phyloP scores from a whole-genome alignment of 2,329 filamentous ascomycete genomes.

The Colletotrichum tropicale region DNA sequence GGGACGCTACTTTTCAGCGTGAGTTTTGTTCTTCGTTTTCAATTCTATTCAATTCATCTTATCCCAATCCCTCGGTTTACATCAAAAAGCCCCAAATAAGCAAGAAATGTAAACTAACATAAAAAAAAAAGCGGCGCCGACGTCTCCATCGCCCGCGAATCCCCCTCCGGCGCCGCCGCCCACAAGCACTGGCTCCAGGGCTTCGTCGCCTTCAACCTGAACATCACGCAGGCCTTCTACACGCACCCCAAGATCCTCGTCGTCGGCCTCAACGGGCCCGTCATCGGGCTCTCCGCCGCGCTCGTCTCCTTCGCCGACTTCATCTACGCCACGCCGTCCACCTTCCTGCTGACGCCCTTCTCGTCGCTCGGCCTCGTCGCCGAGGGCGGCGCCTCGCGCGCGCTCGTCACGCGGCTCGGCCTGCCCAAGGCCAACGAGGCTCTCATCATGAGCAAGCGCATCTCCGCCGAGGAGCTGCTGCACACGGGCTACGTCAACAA shows the following conservation, averaged over 20 bases:
- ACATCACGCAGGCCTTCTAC: constrained; percentile 89
- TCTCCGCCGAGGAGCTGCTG: constrained; percentile 75
- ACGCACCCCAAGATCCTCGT: constrained; percentile 93
- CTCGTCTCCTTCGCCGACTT: constrained; percentile 87
- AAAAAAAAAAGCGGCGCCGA: constrained; percentile 72
- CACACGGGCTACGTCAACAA: constrained; percentile 84
- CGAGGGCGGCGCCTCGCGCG: constrained; percentile 82
- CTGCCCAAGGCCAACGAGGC: constrained; percentile 88
- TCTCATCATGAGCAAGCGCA: constrained; percentile 84
- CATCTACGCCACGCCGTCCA: constrained; percentile 81
- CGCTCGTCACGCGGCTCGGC: constrained; percentile 81
- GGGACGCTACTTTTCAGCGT: constrained; percentile 91
- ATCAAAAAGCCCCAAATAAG: neutral
- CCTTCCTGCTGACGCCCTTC: constrained; percentile 92
- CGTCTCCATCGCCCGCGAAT: constrained; percentile 60
- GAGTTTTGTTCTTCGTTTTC: constrained; percentile 33
- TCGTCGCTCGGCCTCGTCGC: constrained; percentile 87
- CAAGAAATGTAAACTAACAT: neutral
- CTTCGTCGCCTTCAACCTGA: constrained; percentile 87
- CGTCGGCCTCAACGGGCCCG: constrained; percentile 89
- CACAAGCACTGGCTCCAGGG: constrained; percentile 64
- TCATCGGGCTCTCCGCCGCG: constrained; percentile 85
- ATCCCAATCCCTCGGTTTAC: neutral
- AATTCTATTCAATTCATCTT: neutral
- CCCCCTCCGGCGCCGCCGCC: constrained; percentile 40